Conservation (phyloP, 345 rosid species). For the Hibiscus mutabilis region DNA sequence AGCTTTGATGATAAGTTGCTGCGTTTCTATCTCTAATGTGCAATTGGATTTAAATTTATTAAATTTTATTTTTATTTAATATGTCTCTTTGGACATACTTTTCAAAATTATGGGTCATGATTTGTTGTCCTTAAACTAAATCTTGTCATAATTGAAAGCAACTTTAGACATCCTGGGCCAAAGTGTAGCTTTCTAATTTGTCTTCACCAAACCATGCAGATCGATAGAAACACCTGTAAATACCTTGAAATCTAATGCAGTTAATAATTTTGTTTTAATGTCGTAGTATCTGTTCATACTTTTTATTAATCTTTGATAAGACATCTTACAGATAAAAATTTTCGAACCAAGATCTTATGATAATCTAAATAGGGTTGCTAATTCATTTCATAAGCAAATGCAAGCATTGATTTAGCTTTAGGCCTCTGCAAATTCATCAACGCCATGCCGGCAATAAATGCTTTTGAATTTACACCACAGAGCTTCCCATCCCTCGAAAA, state of each 20-base stretch:
- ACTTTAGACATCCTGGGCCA: background rate
- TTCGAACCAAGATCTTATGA: no score
- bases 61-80: background rate
- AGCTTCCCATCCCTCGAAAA: no score
- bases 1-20: background rate
- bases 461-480: background rate
- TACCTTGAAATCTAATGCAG: background rate
- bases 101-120: no score
- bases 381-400: no score
- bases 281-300: no score
- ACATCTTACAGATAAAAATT: no score
- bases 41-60: background rate
- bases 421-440: no score
- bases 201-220: background rate
- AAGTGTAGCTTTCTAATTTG: background rate
- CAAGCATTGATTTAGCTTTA: no score
- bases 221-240: background rate
- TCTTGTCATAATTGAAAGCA: background rate
- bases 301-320: no score
- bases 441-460: slow-evolving; percentile 13
- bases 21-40: background rate
- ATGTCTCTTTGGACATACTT: background rate
- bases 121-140: background rate
- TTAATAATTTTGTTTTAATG: no score
- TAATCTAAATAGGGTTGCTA: no score